Base-by-base conservation (phyloP, 495 filamentous ascomycete species). In the Penicillium fimorum region DNA sequence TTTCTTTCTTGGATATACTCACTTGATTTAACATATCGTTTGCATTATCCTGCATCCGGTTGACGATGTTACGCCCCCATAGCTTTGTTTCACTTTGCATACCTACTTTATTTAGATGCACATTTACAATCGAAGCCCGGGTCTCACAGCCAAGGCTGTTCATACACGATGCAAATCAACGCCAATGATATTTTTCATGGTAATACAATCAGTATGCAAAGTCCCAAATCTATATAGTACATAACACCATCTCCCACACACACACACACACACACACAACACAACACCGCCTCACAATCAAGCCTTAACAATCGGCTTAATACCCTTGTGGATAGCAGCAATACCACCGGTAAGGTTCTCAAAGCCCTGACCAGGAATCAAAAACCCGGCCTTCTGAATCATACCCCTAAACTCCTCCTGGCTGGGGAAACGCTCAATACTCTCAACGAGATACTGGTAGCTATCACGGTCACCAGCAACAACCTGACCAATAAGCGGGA, bases 371-470 rank as follows among this genome's bases (percentile, higher is more conserved):
- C 89, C 90, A 18, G 87, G 91, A 47, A 95, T 83, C 68, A 87
- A 68, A 68, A 98, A 97, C 13, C 94, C 95, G 38, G 91, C 93
- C 56, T 87, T 85, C 67, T 83, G 74, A 65, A 98, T 94, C 91
- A 97, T 94, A 43, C 82, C 83, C 60, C 84, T 76, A 70, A 92
- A 97, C 65, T 90, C 84, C 47, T 82, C 75, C 78, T 98, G 94
- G 47, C 76, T 83, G 4, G 95, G 95, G 68, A 97, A 98, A 40
- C 81, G 76, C 77, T 96, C 92, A 75, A 98, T 97, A 73, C 91
- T 96, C 82, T 98, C 94, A 25, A 97, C 95, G 35, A 98, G 74
- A 76, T 98, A 98, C 82, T 97, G 95, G 71, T 98, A 98, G 66
- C 91, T 96, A 62, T 91, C 92, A 48, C 94, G 79, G 69, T 98